Percentiles rank a stretch among this genome's conserved stretches.
Conservation (phyloP, 495 filamentous ascomycete species). For the Apodospora peruviana region DNA sequence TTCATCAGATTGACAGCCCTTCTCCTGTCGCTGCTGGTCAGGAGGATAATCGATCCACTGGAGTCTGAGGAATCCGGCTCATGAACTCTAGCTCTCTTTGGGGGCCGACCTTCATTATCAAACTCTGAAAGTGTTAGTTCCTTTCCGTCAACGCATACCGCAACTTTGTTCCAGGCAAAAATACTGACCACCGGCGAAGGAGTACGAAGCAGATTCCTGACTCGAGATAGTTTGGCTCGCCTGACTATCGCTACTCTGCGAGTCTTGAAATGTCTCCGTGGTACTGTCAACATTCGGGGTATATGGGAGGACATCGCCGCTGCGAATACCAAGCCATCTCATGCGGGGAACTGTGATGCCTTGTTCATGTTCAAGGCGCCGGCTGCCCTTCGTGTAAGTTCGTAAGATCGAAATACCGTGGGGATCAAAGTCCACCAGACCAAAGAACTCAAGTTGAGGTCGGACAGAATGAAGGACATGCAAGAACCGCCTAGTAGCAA, state of each 20-base stretch:
- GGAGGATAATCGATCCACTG: slow-evolving; percentile 25
- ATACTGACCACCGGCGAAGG: slow-evolving; percentile 2
- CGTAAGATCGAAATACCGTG: slow-evolving; percentile 81
- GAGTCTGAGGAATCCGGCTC: not conserved
- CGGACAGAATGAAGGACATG: slow-evolving; percentile 31
- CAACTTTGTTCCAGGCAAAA: slow-evolving; percentile 5
- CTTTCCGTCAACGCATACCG: not conserved
- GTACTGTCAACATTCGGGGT: not conserved
- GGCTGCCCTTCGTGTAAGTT: slow-evolving; percentile 83
- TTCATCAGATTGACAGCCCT: slow-evolving; percentile 57
- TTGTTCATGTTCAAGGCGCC: slow-evolving; percentile 62
- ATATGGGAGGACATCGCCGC: slow-evolving; percentile 46
- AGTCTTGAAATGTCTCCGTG: not conserved
- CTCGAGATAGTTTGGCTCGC: slow-evolving; percentile 11
- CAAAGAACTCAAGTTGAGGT: slow-evolving; percentile 49
- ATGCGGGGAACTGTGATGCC: slow-evolving; percentile 52
- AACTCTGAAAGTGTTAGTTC: slow-evolving; percentile 2
- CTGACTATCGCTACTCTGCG: slow-evolving; percentile 9
- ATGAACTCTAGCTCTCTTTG: not conserved
- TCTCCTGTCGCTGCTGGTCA: slow-evolving; percentile 51
- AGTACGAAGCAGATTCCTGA: slow-evolving; percentile 12
- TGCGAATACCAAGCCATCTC: slow-evolving; percentile 70
- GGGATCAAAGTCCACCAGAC: slow-evolving; percentile 80
- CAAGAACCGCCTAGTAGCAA: slow-evolving; percentile 71
- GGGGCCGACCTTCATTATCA: slow-evolving; percentile 1